A percentile compares a stretch with the other conserved stretches of the same genome.
phyloP scores from a whole-genome alignment of 441 rosid genomes.

The Aquilaria agallochum region DNA sequence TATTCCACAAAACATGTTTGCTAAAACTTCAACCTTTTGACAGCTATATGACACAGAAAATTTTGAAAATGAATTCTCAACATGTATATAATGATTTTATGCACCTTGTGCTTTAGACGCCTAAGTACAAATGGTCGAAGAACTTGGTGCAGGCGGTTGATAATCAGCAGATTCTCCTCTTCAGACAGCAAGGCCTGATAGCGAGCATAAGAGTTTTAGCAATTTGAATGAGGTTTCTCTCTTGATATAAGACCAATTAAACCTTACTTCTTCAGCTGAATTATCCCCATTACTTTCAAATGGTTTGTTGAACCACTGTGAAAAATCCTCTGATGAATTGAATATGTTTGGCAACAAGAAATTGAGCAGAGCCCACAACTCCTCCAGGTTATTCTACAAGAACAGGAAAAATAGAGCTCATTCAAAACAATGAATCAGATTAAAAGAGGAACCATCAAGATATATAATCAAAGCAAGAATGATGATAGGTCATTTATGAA shows the following conservation, averaged over 20 bases:
- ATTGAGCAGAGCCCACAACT: slow-evolving; percentile 94
- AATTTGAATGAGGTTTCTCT: slow-evolving; percentile 10
- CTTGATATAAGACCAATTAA: slow-evolving; percentile 17
- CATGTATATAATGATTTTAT: slow-evolving; percentile 12
- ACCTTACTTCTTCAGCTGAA: slow-evolving; percentile 86
- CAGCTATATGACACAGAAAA: slow-evolving; percentile 2
- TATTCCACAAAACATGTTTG: no score
- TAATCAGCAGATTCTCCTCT: slow-evolving; percentile 91
- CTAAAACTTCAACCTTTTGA: neutral
- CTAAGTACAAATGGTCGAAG: slow-evolving; percentile 96
- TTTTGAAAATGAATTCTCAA: slow-evolving; percentile 6
- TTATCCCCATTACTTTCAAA: slow-evolving; percentile 86
- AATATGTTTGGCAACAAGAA: slow-evolving; percentile 92
- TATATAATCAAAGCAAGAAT: neutral
- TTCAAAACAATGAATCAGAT: slow-evolving; percentile 13
- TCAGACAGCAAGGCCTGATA: slow-evolving; percentile 84
- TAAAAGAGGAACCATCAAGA: neutral
- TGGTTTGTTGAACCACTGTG: slow-evolving; percentile 99
- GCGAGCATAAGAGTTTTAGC: slow-evolving; percentile 7
- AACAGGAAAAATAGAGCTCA: slow-evolving; percentile 16
- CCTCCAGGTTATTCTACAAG: slow-evolving; percentile 90
- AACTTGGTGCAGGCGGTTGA: slow-evolving; percentile 96
- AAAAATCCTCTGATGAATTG: slow-evolving; percentile 93
- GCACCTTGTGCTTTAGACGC: slow-evolving; percentile 93
- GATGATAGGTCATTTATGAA: no score